phyloP scores from a whole-genome alignment of 805 yeast genomes.

The Yamadazyma akitaensis region DNA sequence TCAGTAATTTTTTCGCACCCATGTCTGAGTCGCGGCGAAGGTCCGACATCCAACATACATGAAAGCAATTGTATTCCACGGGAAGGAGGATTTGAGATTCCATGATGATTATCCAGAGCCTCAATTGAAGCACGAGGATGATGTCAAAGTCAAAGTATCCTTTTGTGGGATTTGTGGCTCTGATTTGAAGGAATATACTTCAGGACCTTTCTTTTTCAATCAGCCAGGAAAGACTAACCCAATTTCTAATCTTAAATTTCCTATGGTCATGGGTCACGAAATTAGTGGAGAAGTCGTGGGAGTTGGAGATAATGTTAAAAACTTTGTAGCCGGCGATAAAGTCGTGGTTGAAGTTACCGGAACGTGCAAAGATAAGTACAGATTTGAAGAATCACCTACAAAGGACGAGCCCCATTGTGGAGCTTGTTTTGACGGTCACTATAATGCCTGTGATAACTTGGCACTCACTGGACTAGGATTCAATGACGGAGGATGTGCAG shows the following conservation, averaged over 20 bases:
- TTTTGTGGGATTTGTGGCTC: slow-evolving; percentile 66
- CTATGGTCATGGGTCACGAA: slow-evolving; percentile 59
- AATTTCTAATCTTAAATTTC: slow-evolving; percentile 41
- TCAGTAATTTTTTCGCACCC: no score
- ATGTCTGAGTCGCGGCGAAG: no score
- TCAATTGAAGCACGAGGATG: slow-evolving; percentile 25
- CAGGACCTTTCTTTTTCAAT: slow-evolving; percentile 59
- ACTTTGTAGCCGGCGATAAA: slow-evolving; percentile 56
- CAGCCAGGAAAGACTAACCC: slow-evolving; percentile 41
- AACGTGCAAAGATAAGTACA: slow-evolving; percentile 48
- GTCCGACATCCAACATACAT: slow-evolving; percentile 7
- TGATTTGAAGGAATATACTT: slow-evolving; percentile 54
- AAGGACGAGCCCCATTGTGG: slow-evolving; percentile 30
- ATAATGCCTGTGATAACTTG: slow-evolving; percentile 50
- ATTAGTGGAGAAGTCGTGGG: slow-evolving; percentile 58
- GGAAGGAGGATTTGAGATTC: slow-evolving; percentile 17
- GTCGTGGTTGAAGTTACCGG: slow-evolving; percentile 65
- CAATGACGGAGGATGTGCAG: slow-evolving; percentile 54
- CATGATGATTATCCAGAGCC: slow-evolving; percentile 26
- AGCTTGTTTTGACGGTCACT: slow-evolving; percentile 48
- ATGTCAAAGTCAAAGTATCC: slow-evolving; percentile 55
- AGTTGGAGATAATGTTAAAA: slow-evolving; percentile 54
- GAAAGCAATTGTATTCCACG: slow-evolving; percentile 26
- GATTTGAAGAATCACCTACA: slow-evolving; percentile 35
- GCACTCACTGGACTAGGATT: slow-evolving; percentile 57